Evolutionary conservation across 352 stramenopile genomes (phyloP).

Genomic region (Thalassiosira ordinaria): DNA sequence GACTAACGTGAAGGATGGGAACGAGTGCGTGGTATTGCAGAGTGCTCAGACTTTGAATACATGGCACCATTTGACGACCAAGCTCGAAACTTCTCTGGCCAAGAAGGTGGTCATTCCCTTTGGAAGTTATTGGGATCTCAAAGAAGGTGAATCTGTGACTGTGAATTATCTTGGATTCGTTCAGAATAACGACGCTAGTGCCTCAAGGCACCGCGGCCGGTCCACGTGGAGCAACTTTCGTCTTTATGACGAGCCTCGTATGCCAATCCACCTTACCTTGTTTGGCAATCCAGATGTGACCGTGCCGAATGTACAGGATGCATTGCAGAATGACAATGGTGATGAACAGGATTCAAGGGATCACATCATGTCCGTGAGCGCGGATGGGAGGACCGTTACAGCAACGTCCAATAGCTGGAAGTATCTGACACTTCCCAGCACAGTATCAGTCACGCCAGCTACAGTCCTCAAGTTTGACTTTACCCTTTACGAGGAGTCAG

Average conservation of each 20-base stretch:
- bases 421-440: slow-evolving; percentile 49
- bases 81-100: too few species aligned
- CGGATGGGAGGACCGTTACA: slow-evolving; percentile 75
- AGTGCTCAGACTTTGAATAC: background rate
- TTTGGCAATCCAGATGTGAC: too few species aligned
- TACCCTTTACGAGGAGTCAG: slow-evolving; percentile 1
- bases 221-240: slow-evolving; percentile 2
- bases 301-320: background rate
- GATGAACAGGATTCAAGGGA: slow-evolving; percentile 13
- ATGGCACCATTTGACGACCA: background rate
- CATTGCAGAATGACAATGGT: background rate
- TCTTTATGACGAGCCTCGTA: background rate
- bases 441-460: background rate
- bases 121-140: background rate
- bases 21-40: background rate
- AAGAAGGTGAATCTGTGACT: background rate
- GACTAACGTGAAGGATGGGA: background rate
- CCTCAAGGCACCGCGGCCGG: background rate
- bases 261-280: background rate
- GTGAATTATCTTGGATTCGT: slow-evolving; percentile 17
- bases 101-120: slow-evolving; percentile 2
- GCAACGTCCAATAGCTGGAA: slow-evolving; percentile 72
- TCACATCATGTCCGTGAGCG: slow-evolving; percentile 79
- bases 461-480: slow-evolving; percentile 37
- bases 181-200: slow-evolving; percentile 20